Evolutionary conservation across 2,329 filamentous ascomycete genomes (phyloP).

Genomic region (Aspergillus viridinutans): DNA sequence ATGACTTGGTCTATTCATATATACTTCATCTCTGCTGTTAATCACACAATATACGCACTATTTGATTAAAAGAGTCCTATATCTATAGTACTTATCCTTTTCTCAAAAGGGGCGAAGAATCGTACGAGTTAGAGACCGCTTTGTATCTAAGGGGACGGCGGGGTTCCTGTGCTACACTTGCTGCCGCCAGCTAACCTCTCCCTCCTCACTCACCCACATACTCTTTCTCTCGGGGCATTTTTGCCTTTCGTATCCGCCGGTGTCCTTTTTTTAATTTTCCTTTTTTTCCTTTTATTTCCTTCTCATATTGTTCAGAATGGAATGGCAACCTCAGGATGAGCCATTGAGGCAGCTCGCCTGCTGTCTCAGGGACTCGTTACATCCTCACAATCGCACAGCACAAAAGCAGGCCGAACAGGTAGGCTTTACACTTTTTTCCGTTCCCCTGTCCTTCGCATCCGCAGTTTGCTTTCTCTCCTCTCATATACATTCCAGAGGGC

Average conservation of each 20-base stretch:
- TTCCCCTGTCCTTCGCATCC: neutral
- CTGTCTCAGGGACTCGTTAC: conserved; percentile 88
- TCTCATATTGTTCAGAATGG: conserved; percentile 52
- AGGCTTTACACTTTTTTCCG: conserved; percentile 33
- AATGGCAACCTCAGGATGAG: conserved; percentile 87
- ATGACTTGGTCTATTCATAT: neutral
- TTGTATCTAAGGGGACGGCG: neutral
- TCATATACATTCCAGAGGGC: neutral
- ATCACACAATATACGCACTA: neutral
- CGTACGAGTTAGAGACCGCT: neutral
- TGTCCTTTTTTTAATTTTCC: neutral
- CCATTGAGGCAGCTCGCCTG: conserved; percentile 83
- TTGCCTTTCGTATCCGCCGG: neutral
- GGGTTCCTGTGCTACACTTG: neutral
- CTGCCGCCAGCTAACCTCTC: neutral
- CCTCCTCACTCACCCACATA: neutral
- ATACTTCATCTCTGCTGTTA: neutral
- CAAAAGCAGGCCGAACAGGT: conserved; percentile 90
- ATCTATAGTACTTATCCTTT: neutral
- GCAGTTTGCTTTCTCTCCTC: conserved; percentile 6
- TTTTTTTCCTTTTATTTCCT: neutral
- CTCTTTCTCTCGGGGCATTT: neutral
- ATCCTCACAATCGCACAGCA: conserved; percentile 70
- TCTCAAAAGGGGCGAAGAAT: neutral
- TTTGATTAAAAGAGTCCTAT: neutral